A percentile compares a stretch with the other conserved stretches of the same genome.
These are phyloP conservation scores for Apophysomyces variabilis DNA, from an alignment of 371 early-diverging fungal genomes.

Conservation along the genomic window DNA sequence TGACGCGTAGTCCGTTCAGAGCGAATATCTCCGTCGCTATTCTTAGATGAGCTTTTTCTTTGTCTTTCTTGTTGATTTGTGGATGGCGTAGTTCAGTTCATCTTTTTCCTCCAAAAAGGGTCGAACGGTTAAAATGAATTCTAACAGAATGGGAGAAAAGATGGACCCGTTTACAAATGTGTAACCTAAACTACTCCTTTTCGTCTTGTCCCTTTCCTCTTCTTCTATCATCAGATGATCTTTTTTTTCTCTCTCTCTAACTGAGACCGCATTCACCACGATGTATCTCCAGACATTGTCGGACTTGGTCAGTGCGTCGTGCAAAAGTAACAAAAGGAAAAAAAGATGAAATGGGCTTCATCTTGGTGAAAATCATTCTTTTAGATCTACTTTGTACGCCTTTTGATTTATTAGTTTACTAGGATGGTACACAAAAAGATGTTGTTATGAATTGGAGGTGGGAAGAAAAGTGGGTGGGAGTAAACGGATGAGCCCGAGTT, in stretches of 20 bases:
- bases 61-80: no score
- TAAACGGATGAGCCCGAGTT: conserved; percentile 7
- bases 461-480: neutral
- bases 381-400: no score
- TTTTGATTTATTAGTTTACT: neutral
- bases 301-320: conserved; percentile 6
- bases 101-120: no score
- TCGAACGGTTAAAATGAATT: no score
- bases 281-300: neutral
- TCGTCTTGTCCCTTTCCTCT: neutral
- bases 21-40: no score
- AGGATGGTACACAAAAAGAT: neutral
- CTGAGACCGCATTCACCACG: neutral
- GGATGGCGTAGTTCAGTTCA: no score
- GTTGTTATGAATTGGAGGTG: neutral
- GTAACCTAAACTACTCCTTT: no score
- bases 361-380: no score
- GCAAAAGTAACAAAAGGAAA: neutral
- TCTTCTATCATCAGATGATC: conserved; percentile 1
- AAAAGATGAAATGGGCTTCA: neutral
- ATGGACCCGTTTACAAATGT: neutral
- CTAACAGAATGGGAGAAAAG: neutral
- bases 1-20: no score
- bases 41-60: no score
- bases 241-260: neutral